A percentile compares a stretch with the other conserved stretches of the same genome.
phyloP scores from a whole-genome alignment of 1,284 basidiomycete genomes.

The Tylopilus orsonianus region DNA sequence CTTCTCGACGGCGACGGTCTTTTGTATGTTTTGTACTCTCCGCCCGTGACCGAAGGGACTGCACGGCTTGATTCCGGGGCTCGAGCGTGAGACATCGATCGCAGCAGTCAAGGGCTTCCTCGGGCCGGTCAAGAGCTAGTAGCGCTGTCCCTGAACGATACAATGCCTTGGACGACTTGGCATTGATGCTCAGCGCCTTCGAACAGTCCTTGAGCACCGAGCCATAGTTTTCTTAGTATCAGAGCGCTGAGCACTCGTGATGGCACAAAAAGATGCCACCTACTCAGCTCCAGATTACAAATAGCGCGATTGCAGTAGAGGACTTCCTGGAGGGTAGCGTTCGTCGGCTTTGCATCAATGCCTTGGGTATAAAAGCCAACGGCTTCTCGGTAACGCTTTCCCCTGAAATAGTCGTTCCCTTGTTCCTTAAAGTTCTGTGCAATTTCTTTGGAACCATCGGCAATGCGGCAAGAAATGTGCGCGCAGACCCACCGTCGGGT shows the following conservation, averaged over 20 bases:
- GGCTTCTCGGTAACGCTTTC: conserved; percentile 86
- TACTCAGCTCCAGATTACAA: conserved; percentile 86
- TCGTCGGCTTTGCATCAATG: conserved; percentile 78
- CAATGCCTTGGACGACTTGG: conserved; percentile 74
- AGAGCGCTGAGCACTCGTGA: conserved; percentile 1
- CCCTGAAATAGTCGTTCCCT: conserved; percentile 92
- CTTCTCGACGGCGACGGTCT: conserved; percentile 51
- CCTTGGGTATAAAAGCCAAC: conserved; percentile 89
- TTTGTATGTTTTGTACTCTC: conserved; percentile 46
- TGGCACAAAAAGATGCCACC: conserved; percentile 10
- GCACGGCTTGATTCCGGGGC: conserved; percentile 51
- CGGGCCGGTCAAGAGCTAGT: conserved; percentile 65
- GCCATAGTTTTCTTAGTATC: conserved; percentile 82
- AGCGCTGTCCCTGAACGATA: conserved; percentile 82
- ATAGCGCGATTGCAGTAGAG: conserved; percentile 90
- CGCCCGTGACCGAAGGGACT: conserved; percentile 47
- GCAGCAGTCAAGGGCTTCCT: conserved; percentile 83
- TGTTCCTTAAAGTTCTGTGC: conserved; percentile 93
- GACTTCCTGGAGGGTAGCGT: conserved; percentile 60
- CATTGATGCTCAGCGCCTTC: conserved; percentile 62
- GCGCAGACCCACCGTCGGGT: conserved; percentile 78
- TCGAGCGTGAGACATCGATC: conserved; percentile 64
- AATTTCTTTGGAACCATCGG: conserved; percentile 58
- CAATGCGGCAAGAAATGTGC: not conserved
- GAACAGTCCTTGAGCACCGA: conserved; percentile 84